These are phyloP conservation scores for Trametes gibbosa DNA, from an alignment of 768 basidiomycete genomes.

Conservation along the genomic window DNA sequence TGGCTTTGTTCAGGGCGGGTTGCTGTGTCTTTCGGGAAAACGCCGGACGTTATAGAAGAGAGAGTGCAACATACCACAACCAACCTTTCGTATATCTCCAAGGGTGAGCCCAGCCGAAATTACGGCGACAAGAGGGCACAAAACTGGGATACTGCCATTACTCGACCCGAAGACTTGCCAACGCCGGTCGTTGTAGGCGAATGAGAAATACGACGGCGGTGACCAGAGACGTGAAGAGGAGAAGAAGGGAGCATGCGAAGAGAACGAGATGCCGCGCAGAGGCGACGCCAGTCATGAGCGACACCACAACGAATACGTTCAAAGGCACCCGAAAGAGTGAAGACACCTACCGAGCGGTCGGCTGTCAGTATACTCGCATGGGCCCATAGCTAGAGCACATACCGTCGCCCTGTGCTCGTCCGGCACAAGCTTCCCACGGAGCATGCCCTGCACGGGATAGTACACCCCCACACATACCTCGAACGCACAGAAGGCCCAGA, in stretches of 20 bases:
- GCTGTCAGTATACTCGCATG: too few relatives aligned
- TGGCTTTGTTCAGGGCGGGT: too few relatives aligned
- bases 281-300: slow-evolving; percentile 66
- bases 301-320: slow-evolving; percentile 69
- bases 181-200: not conserved
- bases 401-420: slow-evolving; percentile 78
- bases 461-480: slow-evolving; percentile 80
- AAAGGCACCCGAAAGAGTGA: slow-evolving; percentile 73
- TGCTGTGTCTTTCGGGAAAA: too few relatives aligned
- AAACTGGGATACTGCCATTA: not conserved
- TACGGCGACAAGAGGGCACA: too few relatives aligned
- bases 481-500: slow-evolving; percentile 73
- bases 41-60: too few relatives aligned
- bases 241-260: slow-evolving; percentile 52
- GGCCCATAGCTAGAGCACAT: slow-evolving; percentile 22
- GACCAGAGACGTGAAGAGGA: slow-evolving; percentile 57
- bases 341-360: slow-evolving; percentile 52
- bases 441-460: slow-evolving; percentile 75
- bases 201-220: slow-evolving; percentile 35
- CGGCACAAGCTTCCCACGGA: slow-evolving; percentile 61
- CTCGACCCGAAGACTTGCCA: slow-evolving; percentile 2
- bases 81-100: too few relatives aligned
- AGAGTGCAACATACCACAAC: too few relatives aligned
- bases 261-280: slow-evolving; percentile 61
- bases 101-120: too few relatives aligned